phyloP scores from a whole-genome alignment of 257 asterid species.

The Solanum chmielewskii region DNA sequence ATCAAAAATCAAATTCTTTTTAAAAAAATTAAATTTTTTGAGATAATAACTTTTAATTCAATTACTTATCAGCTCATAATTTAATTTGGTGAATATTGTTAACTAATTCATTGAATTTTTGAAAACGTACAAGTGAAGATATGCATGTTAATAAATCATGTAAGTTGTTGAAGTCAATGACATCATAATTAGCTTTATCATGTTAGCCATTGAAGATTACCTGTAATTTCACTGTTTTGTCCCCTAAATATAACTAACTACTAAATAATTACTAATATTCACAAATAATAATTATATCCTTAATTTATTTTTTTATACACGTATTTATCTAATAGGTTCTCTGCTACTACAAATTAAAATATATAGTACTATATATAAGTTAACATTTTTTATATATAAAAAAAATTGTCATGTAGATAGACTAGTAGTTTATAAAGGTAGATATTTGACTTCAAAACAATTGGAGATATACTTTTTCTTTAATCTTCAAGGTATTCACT shows the following conservation, averaged over 20 bases:
- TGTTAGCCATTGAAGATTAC: background rate
- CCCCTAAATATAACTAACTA: background rate
- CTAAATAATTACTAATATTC: background rate
- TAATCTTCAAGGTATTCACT: background rate
- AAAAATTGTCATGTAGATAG: background rate
- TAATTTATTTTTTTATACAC: background rate
- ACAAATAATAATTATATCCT: background rate
- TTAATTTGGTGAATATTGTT: background rate
- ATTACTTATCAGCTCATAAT: background rate
- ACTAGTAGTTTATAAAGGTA: background rate
- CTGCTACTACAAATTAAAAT: background rate
- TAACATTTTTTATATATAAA: background rate
- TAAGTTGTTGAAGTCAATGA: slow-evolving; percentile 1
- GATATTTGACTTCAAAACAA: no score
- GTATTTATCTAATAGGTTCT: background rate
- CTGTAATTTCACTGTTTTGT: background rate
- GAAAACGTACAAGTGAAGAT: background rate
- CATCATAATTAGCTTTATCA: background rate
- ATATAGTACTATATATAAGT: background rate
- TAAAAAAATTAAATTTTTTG: background rate
- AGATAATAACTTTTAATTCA: background rate
- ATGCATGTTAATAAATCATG: background rate
- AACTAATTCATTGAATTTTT: background rate
- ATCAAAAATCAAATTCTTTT: background rate
- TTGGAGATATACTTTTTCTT: background rate